Percentiles rank a stretch among this genome's conserved stretches.
These are phyloP conservation scores for Debaryomyces coudertii DNA, from an alignment of 1,139 yeast species.

Conservation along the genomic window DNA sequence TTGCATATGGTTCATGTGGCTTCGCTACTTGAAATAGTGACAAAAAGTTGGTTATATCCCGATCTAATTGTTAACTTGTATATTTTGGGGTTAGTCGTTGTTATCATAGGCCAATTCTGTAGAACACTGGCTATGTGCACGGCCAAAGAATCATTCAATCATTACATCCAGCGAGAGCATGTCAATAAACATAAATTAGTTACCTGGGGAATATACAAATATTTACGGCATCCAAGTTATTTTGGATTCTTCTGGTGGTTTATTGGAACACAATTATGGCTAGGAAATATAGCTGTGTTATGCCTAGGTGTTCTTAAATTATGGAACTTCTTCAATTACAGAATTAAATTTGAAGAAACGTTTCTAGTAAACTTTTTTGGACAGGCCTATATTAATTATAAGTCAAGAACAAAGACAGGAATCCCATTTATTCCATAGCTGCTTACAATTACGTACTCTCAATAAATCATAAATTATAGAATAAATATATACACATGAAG, in stretches of 20 bases:
- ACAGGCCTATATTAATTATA: conserved; percentile 58
- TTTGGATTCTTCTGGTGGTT: conserved; percentile 95
- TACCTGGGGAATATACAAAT: conserved; percentile 69
- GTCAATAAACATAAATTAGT: conserved; percentile 63
- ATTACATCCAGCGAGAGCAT: conserved; percentile 63
- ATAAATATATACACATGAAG: not conserved
- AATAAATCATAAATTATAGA: not conserved
- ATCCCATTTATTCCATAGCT: conserved; percentile 59
- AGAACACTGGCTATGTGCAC: conserved; percentile 84
- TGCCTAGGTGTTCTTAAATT: conserved; percentile 40
- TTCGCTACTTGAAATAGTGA: conserved; percentile 29
- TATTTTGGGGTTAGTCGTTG: conserved; percentile 48
- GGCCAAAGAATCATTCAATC: conserved; percentile 88
- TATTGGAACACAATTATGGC: conserved; percentile 73
- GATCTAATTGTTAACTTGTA: conserved; percentile 2
- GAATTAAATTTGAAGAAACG: conserved; percentile 74
- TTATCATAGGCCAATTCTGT: conserved; percentile 62
- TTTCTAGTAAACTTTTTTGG: conserved; percentile 71
- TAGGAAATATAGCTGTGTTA: conserved; percentile 52
- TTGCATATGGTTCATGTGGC: conserved; percentile 64
- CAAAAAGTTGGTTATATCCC: conserved; percentile 8
- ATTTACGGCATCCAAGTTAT: conserved; percentile 85
- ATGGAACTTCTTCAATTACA: conserved; percentile 64
- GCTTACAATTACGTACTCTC: not conserved
- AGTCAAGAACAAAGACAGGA: conserved; percentile 50